These are phyloP conservation scores for Fraxinus anomala DNA, from an alignment of 257 asterid genomes.

Conservation along the genomic window DNA sequence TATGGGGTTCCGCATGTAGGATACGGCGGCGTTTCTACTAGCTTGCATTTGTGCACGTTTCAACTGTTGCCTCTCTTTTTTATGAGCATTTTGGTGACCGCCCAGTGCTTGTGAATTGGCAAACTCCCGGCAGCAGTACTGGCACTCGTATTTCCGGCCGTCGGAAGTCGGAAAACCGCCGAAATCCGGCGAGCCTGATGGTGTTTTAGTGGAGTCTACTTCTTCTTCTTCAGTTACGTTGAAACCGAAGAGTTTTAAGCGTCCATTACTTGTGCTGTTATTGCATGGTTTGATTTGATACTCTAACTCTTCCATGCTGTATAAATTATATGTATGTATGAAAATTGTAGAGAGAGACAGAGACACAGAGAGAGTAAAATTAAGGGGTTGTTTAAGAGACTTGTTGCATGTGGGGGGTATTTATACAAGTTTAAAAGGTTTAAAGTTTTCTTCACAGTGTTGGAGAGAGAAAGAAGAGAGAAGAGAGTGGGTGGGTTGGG, in stretches of 20 bases:
- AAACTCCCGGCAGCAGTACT: slow-evolving; percentile 91
- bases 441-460: neutral
- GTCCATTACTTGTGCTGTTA: slow-evolving; percentile 34
- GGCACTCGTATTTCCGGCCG: slow-evolving; percentile 95
- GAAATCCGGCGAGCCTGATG: slow-evolving; percentile 49
- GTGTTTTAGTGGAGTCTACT: slow-evolving; percentile 43
- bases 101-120: slow-evolving; percentile 96
- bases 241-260: slow-evolving; percentile 85
- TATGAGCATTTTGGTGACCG: slow-evolving; percentile 97
- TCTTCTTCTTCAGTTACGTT: slow-evolving; percentile 63
- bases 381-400: slow-evolving; percentile 32
- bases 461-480: slow-evolving; percentile 9
- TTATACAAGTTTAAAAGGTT: slow-evolving; percentile 48
- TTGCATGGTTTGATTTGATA: slow-evolving; percentile 50
- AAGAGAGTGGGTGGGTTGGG: slow-evolving; percentile 17
- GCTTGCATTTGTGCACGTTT: slow-evolving; percentile 94
- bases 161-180: slow-evolving; percentile 48
- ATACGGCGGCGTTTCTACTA: slow-evolving; percentile 80
- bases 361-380: slow-evolving; percentile 24
- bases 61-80: slow-evolving; percentile 87
- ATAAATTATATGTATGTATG: slow-evolving; percentile 5
- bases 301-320: slow-evolving; percentile 65
- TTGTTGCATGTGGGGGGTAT: slow-evolving; percentile 71
- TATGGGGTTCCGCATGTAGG: slow-evolving; percentile 89
- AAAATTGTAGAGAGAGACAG: slow-evolving; percentile 13